Conservation (phyloP, 345 rosid genomes). For the Citrus mangshanensis region DNA sequence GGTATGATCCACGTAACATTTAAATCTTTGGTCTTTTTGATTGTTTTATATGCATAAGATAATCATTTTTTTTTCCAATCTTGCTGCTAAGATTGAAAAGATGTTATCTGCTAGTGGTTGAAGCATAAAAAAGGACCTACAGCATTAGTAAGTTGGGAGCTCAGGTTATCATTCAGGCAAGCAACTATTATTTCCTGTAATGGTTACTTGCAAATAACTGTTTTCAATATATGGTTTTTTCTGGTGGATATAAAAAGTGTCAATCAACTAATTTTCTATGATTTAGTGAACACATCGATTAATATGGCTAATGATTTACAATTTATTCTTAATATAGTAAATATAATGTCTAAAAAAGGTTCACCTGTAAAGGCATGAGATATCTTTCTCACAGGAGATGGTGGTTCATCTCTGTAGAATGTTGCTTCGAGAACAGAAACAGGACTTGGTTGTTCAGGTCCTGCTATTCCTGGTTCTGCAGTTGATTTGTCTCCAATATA, state of each 20-base stretch:
- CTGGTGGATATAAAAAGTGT: neutral
- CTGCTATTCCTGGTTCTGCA: slow-evolving; percentile 34
- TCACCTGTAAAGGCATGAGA: slow-evolving; percentile 65
- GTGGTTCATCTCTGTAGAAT: slow-evolving; percentile 68
- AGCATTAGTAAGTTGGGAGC: neutral
- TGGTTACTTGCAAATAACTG: neutral
- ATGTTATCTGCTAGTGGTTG: slow-evolving; percentile 1
- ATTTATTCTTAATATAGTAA: slow-evolving; percentile 3
- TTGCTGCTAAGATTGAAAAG: neutral
- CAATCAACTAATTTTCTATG: neutral
- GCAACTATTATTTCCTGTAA: neutral
- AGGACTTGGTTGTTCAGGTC: slow-evolving; percentile 88
- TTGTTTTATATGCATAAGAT: neutral
- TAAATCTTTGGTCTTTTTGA: neutral
- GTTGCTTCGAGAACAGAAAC: slow-evolving; percentile 88
- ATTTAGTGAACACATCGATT: neutral
- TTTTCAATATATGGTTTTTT: neutral
- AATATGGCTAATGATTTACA: neutral
- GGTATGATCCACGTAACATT: neutral
- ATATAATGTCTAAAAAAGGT: slow-evolving; percentile 9
- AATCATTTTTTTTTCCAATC: neutral
- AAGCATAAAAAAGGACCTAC: neutral
- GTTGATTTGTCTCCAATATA: slow-evolving; percentile 25
- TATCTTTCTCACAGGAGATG: slow-evolving; percentile 79
- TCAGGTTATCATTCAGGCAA: neutral